Conservation (phyloP, 2,329 filamentous ascomycete species). For the Verticillium nonalfalfae region DNA sequence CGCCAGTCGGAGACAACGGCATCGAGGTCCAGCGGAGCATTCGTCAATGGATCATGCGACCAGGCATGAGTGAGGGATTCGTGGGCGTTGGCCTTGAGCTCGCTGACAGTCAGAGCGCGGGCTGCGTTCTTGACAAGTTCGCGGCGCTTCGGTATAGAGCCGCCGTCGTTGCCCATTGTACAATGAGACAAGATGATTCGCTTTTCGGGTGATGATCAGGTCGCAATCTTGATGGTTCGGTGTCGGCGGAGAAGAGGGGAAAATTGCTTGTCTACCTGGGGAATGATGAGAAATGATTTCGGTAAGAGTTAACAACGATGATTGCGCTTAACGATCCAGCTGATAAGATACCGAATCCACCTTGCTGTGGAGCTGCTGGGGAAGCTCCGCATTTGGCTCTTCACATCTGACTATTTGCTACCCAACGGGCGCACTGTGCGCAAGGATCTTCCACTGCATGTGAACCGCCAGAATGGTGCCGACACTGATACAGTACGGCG, state of each 20-base stretch:
- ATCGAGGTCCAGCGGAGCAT: slow-evolving; percentile 59
- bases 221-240: not conserved
- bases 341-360: too few relatives aligned
- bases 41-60: slow-evolving; percentile 82
- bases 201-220: not conserved
- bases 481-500: not conserved
- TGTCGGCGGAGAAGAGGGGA: not conserved
- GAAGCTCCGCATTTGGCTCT: too few relatives aligned
- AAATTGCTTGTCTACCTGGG: too few relatives aligned
- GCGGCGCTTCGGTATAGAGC: slow-evolving; percentile 89
- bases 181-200: not conserved
- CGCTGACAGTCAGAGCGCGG: slow-evolving; percentile 70
- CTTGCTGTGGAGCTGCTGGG: too few relatives aligned
- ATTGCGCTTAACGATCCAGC: too few relatives aligned
- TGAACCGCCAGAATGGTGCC: not conserved
- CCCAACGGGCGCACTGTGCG: too few relatives aligned
- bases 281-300: too few relatives aligned
- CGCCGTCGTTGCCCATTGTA: slow-evolving; percentile 95
- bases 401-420: too few relatives aligned
- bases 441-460: too few relatives aligned
- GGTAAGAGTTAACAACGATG: too few relatives aligned
- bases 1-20: slow-evolving; percentile 79
- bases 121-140: slow-evolving; percentile 95
- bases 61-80: slow-evolving; percentile 84
- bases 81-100: slow-evolving; percentile 81